phyloP scores from a whole-genome alignment of 179 eudicot genomes.

The Heliamphora pulchella region DNA sequence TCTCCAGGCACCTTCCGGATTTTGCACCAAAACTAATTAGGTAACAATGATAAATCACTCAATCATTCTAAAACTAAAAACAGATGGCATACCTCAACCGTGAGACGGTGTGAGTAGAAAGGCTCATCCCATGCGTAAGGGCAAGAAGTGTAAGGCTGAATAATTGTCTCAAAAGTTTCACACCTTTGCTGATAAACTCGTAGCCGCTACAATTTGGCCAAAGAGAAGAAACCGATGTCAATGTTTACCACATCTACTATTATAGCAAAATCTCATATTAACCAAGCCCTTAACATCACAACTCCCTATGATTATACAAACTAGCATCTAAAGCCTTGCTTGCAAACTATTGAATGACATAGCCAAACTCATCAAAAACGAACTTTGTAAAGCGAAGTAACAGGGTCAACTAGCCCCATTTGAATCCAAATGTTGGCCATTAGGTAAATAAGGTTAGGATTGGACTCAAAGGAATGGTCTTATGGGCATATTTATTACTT shows the following conservation, averaged over 20 bases:
- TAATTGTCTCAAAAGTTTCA: conserved; percentile 76
- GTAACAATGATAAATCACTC: background rate
- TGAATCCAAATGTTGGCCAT: too few species aligned
- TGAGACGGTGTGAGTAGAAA: conserved; percentile 79
- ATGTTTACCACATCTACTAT: background rate
- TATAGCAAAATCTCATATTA: background rate
- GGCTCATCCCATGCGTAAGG: conserved; percentile 99
- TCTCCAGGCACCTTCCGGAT: conserved; percentile 71
- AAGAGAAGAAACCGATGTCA: background rate
- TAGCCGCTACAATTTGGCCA: conserved; percentile 47
- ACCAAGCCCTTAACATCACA: background rate
- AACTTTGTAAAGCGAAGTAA: background rate
- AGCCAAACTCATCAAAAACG: background rate
- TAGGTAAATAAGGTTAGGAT: too few species aligned
- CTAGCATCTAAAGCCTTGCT: background rate
- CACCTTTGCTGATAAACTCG: conserved; percentile 91
- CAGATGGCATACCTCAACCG: conserved; percentile 62
- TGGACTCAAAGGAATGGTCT: too few species aligned
- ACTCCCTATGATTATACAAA: background rate
- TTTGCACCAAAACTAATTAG: background rate
- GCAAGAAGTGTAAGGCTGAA: conserved; percentile 78
- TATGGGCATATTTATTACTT: too few species aligned
- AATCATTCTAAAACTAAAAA: background rate
- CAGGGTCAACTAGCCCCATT: too few species aligned
- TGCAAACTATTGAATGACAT: background rate